phyloP scores from a whole-genome alignment of 371 early-diverging fungal genomes.

The Fennellomyces sp. region DNA sequence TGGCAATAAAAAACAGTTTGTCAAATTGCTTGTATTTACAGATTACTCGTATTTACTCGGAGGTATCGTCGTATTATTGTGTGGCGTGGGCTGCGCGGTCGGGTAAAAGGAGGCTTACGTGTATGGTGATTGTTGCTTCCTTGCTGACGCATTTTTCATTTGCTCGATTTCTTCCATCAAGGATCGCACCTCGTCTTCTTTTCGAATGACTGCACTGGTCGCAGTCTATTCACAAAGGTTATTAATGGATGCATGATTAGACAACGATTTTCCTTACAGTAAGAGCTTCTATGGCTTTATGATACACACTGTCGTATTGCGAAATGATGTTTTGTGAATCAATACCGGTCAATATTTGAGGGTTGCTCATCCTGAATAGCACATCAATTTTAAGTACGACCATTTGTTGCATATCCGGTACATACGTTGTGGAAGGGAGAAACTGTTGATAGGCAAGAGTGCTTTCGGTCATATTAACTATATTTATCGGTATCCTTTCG shows the following conservation, averaged over 20 bases:
- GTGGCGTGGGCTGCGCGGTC: no score
- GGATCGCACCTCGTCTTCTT: slow-evolving; percentile 9
- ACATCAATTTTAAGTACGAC: not conserved
- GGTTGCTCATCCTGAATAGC: slow-evolving; percentile 2
- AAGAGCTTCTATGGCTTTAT: slow-evolving; percentile 15
- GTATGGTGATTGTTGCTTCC: not conserved
- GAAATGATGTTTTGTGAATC: slow-evolving; percentile 6
- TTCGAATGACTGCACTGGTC: slow-evolving; percentile 5
- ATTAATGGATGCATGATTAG: not conserved
- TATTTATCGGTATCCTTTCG: slow-evolving; percentile 9
- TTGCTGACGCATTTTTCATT: not conserved
- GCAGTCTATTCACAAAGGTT: slow-evolving; percentile 6
- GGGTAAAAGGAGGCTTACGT: no score
- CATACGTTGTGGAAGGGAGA: slow-evolving; percentile 11
- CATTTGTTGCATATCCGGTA: not conserved
- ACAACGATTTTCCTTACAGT: not conserved
- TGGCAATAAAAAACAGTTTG: no score
- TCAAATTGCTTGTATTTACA: no score
- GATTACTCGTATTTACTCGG: no score
- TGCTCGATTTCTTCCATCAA: not conserved
- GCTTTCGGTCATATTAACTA: slow-evolving; percentile 21
- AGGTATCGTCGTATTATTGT: no score
- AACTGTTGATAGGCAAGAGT: slow-evolving; percentile 21
- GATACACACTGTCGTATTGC: slow-evolving; percentile 19
- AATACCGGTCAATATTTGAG: not conserved